phyloP scores from a whole-genome alignment of 768 basidiomycete species.

The Rhizopogon vulgaris region DNA sequence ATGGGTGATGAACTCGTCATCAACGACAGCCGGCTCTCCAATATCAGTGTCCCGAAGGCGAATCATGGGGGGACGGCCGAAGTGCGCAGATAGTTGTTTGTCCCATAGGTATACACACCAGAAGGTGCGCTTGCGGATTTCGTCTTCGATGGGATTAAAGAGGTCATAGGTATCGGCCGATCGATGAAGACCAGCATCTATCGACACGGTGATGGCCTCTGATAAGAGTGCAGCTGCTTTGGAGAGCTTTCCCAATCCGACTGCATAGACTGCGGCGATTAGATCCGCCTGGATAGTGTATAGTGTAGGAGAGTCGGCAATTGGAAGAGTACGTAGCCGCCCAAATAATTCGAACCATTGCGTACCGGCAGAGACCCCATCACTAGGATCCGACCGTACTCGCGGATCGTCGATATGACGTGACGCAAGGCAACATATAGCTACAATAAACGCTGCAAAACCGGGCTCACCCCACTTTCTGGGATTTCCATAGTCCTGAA shows the following conservation, averaged over 20 bases:
- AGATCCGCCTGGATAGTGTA: constrained; percentile 91
- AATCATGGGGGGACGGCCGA: constrained; percentile 84
- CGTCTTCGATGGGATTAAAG: constrained; percentile 86
- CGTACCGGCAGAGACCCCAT: constrained; percentile 84
- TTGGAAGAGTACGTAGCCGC: constrained; percentile 81
- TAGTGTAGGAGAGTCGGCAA: constrained; percentile 81
- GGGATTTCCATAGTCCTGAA: constrained; percentile 87
- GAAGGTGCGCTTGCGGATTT: constrained; percentile 90
- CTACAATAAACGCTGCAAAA: constrained; percentile 91
- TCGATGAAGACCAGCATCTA: constrained; percentile 87
- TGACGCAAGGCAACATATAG: constrained; percentile 85
- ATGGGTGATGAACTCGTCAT: constrained; percentile 83
- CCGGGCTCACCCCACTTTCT: constrained; percentile 95
- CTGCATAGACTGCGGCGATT: constrained; percentile 88
- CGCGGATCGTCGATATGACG: constrained; percentile 91
- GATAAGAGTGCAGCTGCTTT: constrained; percentile 82
- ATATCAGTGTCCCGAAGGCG: constrained; percentile 88
- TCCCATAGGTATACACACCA: constrained; percentile 98
- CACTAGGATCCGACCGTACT: constrained; percentile 73
- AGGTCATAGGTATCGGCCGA: constrained; percentile 80
- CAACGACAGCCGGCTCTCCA: constrained; percentile 77
- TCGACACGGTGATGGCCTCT: constrained; percentile 80
- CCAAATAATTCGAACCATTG: constrained; percentile 90
- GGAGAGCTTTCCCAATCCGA: constrained; percentile 84
- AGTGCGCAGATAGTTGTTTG: constrained; percentile 85